Evolutionary conservation across 2,329 filamentous ascomycete genomes (phyloP), one percentile per base, ranked within the genome.

Genomic region (Neofusicoccum ribis): DNA sequence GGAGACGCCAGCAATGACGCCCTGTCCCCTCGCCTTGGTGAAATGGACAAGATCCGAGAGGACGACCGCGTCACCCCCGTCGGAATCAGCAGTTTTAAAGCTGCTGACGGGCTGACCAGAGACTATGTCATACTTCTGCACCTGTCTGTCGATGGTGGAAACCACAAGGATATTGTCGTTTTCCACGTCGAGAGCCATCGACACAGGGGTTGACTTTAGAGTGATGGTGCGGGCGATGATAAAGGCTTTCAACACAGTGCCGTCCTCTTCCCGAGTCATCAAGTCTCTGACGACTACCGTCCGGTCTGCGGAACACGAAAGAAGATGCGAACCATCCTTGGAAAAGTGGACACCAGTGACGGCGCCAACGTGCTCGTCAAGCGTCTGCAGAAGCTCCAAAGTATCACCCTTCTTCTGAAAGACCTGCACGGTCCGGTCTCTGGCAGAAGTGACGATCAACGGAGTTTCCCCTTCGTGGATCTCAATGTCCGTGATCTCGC

Each of bases 391-490:
- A 65, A 97, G 86, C 65, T 91, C 86, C 76, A 96, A 90, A 2
- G 78, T 79, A 2, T 87, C 84, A 12, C 78, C 81, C 1, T 80
- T 79, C 27, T 83, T 82, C 67, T 86, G 84, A 74, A 97, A 98
- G n/a, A 99, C 81, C 75, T 99, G 95, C 0, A 94, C 87, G n/a
- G 91, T 97, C 59, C 95, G 89, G 77, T 99, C 95, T 69, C 95
- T 86, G 41, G 92, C 91, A 73, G 90, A 93, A 11, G 89, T 93
- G 17, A 91, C 94, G 70, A 98, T 83, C 51, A 97, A 81, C 41
- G 87, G 85, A 52, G 81, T 83, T 1, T 84, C 81, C 0, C 85
- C 82, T 70, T 91, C 86, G 71, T 88, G 88, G 4, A 96, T 83
- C 20, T 89, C 87, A 69, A 98, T 89, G 70, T 90, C 91, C 44